Percentiles rank a stretch among this genome's conserved stretches.
Evolutionary conservation across 2,329 filamentous ascomycete species (phyloP).

Genomic region (Aspergillus ibericus): DNA sequence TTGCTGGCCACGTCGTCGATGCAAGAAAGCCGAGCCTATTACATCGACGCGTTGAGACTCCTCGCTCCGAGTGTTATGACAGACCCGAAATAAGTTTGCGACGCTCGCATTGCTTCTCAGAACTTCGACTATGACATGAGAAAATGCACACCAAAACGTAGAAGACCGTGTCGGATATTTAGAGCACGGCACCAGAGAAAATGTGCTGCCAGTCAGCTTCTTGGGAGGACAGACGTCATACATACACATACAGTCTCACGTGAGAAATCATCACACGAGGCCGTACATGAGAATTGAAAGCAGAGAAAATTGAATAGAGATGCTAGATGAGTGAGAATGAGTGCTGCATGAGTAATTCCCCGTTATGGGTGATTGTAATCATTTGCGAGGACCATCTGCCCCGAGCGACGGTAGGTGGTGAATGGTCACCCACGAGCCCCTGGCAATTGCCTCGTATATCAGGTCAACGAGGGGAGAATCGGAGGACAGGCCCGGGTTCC

Average conservation of each 20-base stretch:
- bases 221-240: background rate
- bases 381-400: background rate
- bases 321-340: background rate
- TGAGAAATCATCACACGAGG: background rate
- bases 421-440: background rate
- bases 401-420: background rate
- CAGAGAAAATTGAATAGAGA: background rate
- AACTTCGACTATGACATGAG: background rate
- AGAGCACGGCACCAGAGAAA: background rate
- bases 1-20: too few species aligned
- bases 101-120: background rate
- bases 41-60: too few species aligned
- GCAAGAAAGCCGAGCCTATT: too few species aligned
- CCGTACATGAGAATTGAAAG: background rate
- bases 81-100: background rate
- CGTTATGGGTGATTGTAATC: background rate
- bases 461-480: background rate
- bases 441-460: conserved; percentile 20
- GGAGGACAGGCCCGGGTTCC: background rate
- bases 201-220: background rate
- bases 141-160: background rate
- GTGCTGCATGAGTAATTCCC: background rate
- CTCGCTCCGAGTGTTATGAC: too few species aligned
- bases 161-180: background rate
- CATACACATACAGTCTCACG: background rate